phyloP scores from a whole-genome alignment of 2,329 filamentous ascomycete genomes.

The Fusarium sp. region DNA sequence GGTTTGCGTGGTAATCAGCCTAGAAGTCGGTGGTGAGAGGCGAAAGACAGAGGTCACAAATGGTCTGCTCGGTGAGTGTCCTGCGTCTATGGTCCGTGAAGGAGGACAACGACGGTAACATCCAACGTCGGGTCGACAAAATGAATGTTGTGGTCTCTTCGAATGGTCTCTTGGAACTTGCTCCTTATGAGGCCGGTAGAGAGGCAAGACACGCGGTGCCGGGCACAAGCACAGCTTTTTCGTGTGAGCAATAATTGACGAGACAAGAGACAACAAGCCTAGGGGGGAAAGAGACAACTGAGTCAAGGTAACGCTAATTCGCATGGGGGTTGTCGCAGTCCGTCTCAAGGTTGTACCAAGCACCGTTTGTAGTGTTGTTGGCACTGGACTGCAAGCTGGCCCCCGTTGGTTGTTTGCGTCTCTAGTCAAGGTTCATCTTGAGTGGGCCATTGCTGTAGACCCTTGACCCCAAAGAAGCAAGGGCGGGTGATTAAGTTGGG shows the following conservation, averaged over 20 bases:
- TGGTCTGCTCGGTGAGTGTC: conserved; percentile 34
- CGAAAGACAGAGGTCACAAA: conserved; percentile 21
- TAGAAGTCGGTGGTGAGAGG: conserved; percentile 29
- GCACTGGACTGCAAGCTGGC: conserved; percentile 32
- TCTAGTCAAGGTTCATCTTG: conserved; percentile 22
- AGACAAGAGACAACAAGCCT: conserved; percentile 47
- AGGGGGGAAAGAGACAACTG: conserved; percentile 49
- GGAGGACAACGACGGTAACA: conserved; percentile 31
- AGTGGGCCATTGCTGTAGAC: conserved; percentile 15
- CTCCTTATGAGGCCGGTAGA: conserved; percentile 49
- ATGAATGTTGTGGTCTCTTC: conserved; percentile 34
- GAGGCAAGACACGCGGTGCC: conserved; percentile 46
- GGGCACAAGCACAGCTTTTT: conserved; percentile 45
- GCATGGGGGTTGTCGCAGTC: conserved; percentile 20
- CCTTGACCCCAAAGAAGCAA: conserved; percentile 20
- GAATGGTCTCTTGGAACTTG: conserved; percentile 41
- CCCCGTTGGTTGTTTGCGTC: conserved; percentile 8
- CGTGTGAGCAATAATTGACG: conserved; percentile 35
- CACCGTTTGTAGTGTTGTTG: conserved; percentile 42
- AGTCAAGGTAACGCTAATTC: conserved; percentile 40
- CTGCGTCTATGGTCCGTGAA: conserved; percentile 30
- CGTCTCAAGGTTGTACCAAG: conserved; percentile 41
- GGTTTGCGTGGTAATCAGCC: conserved; percentile 34
- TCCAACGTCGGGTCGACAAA: conserved; percentile 33
- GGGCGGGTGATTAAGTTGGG: conserved; percentile 4